Percentiles rank a stretch among this genome's conserved stretches.
These are phyloP conservation scores for Fusarium sp. DNA, from an alignment of 2,329 filamentous ascomycete genomes.

Conservation along the genomic window DNA sequence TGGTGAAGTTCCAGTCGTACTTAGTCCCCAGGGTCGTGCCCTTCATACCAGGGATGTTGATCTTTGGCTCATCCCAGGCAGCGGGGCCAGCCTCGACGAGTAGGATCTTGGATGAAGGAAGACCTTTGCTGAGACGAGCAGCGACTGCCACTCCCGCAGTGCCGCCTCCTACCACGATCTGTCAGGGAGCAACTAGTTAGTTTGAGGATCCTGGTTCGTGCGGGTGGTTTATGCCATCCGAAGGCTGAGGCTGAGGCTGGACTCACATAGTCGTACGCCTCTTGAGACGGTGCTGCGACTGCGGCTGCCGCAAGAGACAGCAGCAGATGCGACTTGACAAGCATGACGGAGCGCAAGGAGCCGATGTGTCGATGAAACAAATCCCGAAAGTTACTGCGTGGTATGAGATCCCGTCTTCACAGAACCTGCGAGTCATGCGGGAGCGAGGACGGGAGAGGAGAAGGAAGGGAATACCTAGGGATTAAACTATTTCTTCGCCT, in stretches of 20 bases:
- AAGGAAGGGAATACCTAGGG: neutral
- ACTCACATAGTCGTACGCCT: slow-evolving; percentile 39
- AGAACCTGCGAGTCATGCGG: neutral
- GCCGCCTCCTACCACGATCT: slow-evolving; percentile 49
- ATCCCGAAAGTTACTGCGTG: too few species aligned
- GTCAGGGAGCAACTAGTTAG: neutral
- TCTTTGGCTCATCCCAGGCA: slow-evolving; percentile 18
- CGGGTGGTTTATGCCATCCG: too few species aligned
- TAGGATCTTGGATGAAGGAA: slow-evolving; percentile 26
- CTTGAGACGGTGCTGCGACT: slow-evolving; percentile 29
- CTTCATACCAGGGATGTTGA: slow-evolving; percentile 22
- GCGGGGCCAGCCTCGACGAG: slow-evolving; percentile 20
- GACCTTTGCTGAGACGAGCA: slow-evolving; percentile 46
- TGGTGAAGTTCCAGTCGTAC: slow-evolving; percentile 46
- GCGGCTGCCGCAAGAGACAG: slow-evolving; percentile 27
- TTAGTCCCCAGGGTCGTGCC: slow-evolving; percentile 41
- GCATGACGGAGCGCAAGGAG: slow-evolving; percentile 11
- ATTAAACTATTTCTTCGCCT: slow-evolving; percentile 1
- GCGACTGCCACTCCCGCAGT: slow-evolving; percentile 49
- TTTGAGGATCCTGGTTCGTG: neutral
- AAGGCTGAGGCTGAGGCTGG: neutral
- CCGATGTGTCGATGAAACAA: neutral
- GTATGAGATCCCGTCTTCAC: neutral
- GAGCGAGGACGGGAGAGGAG: neutral
- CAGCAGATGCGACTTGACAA: slow-evolving; percentile 32